Evolutionary conservation across 768 basidiomycete species (phyloP), one percentile per base, ranked within the genome.

Genomic region (Kwoniella mangroviensis): DNA sequence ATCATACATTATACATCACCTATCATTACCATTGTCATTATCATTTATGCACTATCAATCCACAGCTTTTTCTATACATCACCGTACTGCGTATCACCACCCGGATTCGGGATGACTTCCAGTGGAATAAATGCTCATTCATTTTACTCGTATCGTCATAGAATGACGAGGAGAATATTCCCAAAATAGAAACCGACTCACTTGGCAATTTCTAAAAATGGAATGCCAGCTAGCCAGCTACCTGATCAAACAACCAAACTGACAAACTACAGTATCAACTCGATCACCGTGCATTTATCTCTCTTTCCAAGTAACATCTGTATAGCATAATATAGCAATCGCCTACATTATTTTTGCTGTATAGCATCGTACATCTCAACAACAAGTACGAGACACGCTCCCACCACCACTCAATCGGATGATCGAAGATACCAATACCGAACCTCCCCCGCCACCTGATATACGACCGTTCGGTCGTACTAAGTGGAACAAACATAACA

Each of bases 401-500:
- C 13, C n/a, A 34, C 24, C 10, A 40, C 24, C 2, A 34, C 56
- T 4, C 58, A 60, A 60, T 60, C 58, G 58, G 22, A 77, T 77
- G 73, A 55, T 65, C 66, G 75, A 74, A 71, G 73, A 74, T 66
- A 60, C 24, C 15, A 43, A 49, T 34, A 53, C 65, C n/a, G 75
- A 73, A 58, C 68, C 68, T 42, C 75, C 75, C 21, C 70, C 68
- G 53, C 75, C 75, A 40, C 73, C 73, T 5, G 73, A 71, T 74
- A 77, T 77, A 77, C 75, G 75, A 77, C 75, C 75, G 42, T 76
- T 49, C 34, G 61, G 75, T 70, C 71, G 63, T 74, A 28, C 13
- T 54, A 51, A 17, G 15, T 40, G n/a, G 9, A 54, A 34, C 34
- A 34, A 34, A 34, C 34, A 52, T 13, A 42, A 42, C 34, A 43